A percentile compares a stretch with the other conserved stretches of the same genome.
Conservation (phyloP, 2,329 filamentous ascomycete species). For the Alternaria atra region DNA sequence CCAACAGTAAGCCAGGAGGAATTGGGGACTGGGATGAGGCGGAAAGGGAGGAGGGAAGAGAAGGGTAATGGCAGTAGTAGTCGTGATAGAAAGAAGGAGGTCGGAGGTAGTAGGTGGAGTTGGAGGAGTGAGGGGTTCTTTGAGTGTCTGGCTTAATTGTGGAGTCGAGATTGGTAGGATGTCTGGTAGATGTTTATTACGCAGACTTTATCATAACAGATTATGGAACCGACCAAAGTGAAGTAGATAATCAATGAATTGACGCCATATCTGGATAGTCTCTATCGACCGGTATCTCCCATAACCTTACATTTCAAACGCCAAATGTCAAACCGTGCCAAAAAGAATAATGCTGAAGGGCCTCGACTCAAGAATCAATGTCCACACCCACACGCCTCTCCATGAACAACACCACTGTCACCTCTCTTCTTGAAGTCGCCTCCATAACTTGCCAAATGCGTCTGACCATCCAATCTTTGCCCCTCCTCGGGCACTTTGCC, state of each 20-base stretch:
- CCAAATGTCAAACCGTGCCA: not conserved
- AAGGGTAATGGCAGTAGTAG: not conserved
- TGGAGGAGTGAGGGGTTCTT: not conserved
- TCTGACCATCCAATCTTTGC: conserved; percentile 57
- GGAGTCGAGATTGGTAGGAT: not conserved
- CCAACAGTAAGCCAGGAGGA: not conserved
- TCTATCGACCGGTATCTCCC: not conserved
- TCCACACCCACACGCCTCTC: conserved; percentile 41
- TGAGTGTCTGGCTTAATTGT: not conserved
- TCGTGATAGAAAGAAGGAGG: not conserved
- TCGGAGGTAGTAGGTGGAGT: not conserved
- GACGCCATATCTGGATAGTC: not conserved
- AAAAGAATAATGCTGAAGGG: not conserved
- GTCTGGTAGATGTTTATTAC: not conserved
- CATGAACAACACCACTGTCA: conserved; percentile 36
- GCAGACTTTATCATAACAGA: not conserved
- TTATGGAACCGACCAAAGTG: not conserved
- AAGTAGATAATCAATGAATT: not conserved
- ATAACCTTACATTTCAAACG: too few species aligned
- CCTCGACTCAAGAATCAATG: conserved; percentile 22
- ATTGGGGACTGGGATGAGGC: not conserved
- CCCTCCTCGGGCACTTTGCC: conserved; percentile 53
- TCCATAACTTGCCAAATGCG: conserved; percentile 52
- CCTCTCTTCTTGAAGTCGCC: conserved; percentile 50
- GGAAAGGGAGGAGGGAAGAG: not conserved